Conservation (phyloP, 331 rosid species). For the Erythrophleum ivorense region DNA sequence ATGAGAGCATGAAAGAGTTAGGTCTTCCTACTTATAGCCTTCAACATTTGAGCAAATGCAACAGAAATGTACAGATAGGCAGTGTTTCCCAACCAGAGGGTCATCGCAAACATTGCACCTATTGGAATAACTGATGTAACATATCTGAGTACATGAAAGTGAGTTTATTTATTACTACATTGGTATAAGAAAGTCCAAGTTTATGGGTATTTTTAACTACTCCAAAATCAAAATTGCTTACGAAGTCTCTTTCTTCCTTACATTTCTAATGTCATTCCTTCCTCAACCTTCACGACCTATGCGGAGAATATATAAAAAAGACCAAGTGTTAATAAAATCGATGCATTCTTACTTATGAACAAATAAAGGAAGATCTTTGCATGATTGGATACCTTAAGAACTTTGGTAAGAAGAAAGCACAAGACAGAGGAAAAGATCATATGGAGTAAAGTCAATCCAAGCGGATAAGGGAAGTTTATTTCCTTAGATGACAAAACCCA, state of each 20-base stretch:
- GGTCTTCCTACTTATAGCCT: conserved; percentile 85
- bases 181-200: no score
- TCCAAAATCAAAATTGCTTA: no score
- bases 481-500: conserved; percentile 96
- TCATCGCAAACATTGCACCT: conserved; percentile 97
- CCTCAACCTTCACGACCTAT: conserved; percentile 92
- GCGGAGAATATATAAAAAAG: no score
- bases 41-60: conserved; percentile 96
- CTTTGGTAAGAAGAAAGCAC: conserved; percentile 79
- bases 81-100: conserved; percentile 98
- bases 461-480: conserved; percentile 94
- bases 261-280: conserved; percentile 93
- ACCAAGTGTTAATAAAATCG: no score
- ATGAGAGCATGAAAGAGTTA: no score
- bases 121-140: conserved; percentile 87
- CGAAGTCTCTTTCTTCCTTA: no score
- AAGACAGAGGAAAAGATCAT: conserved; percentile 91
- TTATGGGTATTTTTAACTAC: no score
- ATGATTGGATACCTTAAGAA: conserved; percentile 67
- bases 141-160: conserved; percentile 61
- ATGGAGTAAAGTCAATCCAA: conserved; percentile 92
- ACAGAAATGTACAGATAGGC: conserved; percentile 95
- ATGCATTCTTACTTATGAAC: conserved; percentile 14
- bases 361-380: conserved; percentile 4
- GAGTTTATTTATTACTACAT: neutral